A percentile compares a stretch with the other conserved stretches of the same genome.
phyloP scores from a whole-genome alignment of 176 grass and related monocot genomes.

The Hordeum marinum region DNA sequence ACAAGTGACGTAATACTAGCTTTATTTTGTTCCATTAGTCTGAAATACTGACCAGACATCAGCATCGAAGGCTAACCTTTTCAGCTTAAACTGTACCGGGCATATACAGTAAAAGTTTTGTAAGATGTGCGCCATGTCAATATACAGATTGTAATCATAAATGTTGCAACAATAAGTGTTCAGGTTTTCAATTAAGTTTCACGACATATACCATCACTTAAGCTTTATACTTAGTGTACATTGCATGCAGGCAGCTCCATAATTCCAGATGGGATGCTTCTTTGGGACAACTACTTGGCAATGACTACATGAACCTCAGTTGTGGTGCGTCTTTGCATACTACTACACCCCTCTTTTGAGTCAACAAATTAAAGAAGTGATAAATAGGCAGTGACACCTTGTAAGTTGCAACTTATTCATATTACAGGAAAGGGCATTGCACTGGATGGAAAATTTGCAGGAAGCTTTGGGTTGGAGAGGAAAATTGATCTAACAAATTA shows the following conservation, averaged over 20 bases:
- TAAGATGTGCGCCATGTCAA: neutral
- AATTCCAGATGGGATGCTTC: constrained; percentile 87
- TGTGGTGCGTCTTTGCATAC: constrained; percentile 40
- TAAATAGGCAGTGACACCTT: constrained; percentile 15
- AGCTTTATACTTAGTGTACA: neutral
- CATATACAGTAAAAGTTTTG: neutral
- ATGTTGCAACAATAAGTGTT: neutral
- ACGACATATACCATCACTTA: constrained; percentile 6
- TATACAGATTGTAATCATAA: neutral
- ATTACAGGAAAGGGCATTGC: constrained; percentile 68
- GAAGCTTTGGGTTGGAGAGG: constrained; percentile 61
- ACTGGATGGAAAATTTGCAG: constrained; percentile 61
- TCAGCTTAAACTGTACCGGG: neutral
- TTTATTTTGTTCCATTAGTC: neutral
- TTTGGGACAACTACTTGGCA: constrained; percentile 76
- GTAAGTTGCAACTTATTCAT: constrained; percentile 34
- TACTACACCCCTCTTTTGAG: neutral
- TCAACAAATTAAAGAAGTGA: constrained; percentile 8
- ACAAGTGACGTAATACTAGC: neutral
- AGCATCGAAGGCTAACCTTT: neutral
- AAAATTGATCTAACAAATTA: constrained; percentile 98
- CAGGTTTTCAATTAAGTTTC: neutral
- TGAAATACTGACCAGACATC: neutral
- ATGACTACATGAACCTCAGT: constrained; percentile 67
- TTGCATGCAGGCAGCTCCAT: constrained; percentile 66